A percentile compares a stretch with the other conserved stretches of the same genome.
Conservation (phyloP, 371 early-diverging fungal genomes). For the Mucor velutinosus region DNA sequence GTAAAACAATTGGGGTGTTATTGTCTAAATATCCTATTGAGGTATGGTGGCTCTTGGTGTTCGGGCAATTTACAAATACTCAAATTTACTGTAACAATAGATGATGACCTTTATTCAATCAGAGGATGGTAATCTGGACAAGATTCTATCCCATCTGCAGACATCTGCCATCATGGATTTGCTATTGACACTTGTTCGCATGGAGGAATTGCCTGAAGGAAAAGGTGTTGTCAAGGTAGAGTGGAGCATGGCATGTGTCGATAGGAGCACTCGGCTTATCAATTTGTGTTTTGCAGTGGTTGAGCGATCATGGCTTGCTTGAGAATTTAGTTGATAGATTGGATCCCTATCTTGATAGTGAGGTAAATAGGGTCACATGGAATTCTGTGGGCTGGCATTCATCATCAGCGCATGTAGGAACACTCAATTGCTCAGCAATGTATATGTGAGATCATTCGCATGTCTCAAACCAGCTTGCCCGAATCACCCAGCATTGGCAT, state of each 20-base stretch:
- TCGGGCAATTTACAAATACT: conserved; percentile 7
- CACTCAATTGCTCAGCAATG: conserved; percentile 91
- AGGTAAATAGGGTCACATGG: conserved; percentile 42
- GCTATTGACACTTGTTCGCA: conserved; percentile 85
- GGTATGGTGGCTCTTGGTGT: conserved; percentile 36
- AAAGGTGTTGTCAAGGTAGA: conserved; percentile 75
- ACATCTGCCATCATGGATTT: conserved; percentile 89
- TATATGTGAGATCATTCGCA: conserved; percentile 88
- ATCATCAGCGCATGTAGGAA: conserved; percentile 44
- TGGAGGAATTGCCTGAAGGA: conserved; percentile 88
- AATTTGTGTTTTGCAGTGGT: conserved; percentile 63
- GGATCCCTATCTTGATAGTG: conserved; percentile 77
- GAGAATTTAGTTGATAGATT: conserved; percentile 73
- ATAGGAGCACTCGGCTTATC: not conserved
- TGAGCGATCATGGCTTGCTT: conserved; percentile 79
- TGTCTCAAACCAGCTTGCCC: conserved; percentile 75
- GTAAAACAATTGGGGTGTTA: conserved; percentile 81
- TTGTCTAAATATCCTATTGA: conserved; percentile 81
- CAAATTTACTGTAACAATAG: not conserved
- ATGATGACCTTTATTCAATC: conserved; percentile 72
- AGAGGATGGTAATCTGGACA: conserved; percentile 56
- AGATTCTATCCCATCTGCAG: conserved; percentile 79
- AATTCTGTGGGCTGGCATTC: not conserved
- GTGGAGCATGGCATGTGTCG: not conserved
- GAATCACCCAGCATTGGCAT: conserved; percentile 73